Base-by-base conservation (phyloP, 129 eudicot species). In the Centaurea solstitialis region DNA sequence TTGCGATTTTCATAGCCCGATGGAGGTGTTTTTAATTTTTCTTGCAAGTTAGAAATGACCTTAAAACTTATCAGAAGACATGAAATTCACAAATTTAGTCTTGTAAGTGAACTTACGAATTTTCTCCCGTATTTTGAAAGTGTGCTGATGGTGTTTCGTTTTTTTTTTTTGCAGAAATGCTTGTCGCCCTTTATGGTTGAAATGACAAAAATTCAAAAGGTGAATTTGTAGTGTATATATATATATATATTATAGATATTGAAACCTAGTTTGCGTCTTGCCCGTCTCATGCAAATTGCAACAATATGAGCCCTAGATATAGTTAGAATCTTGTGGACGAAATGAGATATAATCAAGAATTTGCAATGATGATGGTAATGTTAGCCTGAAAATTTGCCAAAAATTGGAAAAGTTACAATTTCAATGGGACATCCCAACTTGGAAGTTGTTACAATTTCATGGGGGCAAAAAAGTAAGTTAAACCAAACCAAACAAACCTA, bases 181-280 rank as follows among this genome's bases (percentile, higher is more conserved):
- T 94, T 94, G 4, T 89, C 97, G 9, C 85, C 86, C 9, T 95
- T 82, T 82, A 87, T 92, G 97, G 97, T 95, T 77, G 97, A 95
- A 84, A 81, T 92, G 97, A 96, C 90, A 59, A 78, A 85, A 86
- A 75, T 90, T 70, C 91, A 88, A 79, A 75, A 81, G 65, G 97
- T 92, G 82, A 92, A 94, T 87, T 75, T 75, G 65, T 59, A 24
- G 21, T 45, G 0, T 59, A 33, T 65, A 7, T 70, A 33, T 72
- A 33, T 33, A 33, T 33, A 33, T 33, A 33, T 33, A 33, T 33
- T 10, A 3, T 2, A 7, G 12, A 74, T 66, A 70, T 37, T 7
- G 43, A 20, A 50, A 50, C 68, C 22, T 69, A 78, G 9, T 53
- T 30, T 28, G 76, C 69, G 24, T 18, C 9, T 9, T 18, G 9